phyloP scores from a whole-genome alignment of 1,284 basidiomycete species.

The Ceratobasidium sp. region DNA sequence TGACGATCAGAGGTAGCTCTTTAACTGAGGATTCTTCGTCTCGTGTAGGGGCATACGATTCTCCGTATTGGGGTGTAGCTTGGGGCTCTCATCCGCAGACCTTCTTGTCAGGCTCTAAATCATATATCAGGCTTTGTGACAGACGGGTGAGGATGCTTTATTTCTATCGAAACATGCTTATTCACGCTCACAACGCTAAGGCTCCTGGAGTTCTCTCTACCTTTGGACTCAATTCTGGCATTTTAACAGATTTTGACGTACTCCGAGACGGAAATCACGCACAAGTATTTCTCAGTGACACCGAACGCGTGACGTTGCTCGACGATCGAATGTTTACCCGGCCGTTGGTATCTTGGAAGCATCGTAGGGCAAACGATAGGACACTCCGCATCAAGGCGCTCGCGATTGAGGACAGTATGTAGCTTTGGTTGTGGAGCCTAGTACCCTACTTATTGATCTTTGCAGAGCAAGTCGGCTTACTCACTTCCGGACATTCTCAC shows the following conservation, averaged over 20 bases:
- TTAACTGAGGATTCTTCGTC: constrained; percentile 2
- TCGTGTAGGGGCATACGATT: constrained; percentile 25
- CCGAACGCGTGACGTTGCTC: constrained; percentile 19
- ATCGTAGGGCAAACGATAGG: constrained; percentile 16
- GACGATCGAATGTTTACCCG: constrained; percentile 28
- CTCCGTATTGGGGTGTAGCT: constrained; percentile 24
- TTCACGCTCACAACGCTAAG: neutral
- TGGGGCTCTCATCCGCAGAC: constrained; percentile 32
- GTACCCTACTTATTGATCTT: neutral
- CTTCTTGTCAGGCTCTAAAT: constrained; percentile 12
- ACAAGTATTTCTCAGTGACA: constrained; percentile 22
- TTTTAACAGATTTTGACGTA: constrained; percentile 23
- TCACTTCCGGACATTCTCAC: constrained; percentile 12
- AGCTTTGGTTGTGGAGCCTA: neutral
- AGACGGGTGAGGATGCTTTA: neutral
- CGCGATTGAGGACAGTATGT: constrained; percentile 10
- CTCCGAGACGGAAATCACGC: neutral
- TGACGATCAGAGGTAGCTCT: neutral
- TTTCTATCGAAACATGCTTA: neutral
- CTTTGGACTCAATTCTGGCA: neutral
- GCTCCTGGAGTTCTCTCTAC: constrained; percentile 2
- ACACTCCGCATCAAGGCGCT: constrained; percentile 22
- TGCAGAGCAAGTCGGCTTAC: constrained; percentile 24
- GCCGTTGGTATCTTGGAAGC: constrained; percentile 30
- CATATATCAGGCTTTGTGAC: constrained; percentile 24